phyloP scores from a whole-genome alignment of 805 yeast species.

The Isabelozyma rhagii region DNA sequence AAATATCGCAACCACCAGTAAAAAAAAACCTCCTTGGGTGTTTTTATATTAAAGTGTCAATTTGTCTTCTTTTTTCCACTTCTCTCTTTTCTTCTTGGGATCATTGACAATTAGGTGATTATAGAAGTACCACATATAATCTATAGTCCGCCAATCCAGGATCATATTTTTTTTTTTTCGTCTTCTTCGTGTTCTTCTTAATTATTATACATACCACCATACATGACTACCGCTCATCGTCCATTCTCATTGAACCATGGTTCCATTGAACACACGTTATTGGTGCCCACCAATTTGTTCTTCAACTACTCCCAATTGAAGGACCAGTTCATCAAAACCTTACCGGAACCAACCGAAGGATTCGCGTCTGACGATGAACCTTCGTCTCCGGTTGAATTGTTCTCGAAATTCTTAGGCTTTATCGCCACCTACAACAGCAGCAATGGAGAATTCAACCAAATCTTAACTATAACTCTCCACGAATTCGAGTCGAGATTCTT shows the following conservation, averaged over 20 bases:
- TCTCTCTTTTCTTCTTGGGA: neutral
- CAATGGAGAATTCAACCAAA: conserved; percentile 60
- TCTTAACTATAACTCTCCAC: conserved; percentile 62
- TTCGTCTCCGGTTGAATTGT: conserved; percentile 76
- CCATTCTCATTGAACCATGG: conserved; percentile 86
- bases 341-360: conserved; percentile 81
- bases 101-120: neutral
- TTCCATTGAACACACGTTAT: conserved; percentile 78
- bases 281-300: conserved; percentile 80
- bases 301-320: conserved; percentile 82
- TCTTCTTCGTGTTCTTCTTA: neutral
- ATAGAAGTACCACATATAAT: neutral
- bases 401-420: conserved; percentile 80
- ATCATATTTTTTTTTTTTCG: neutral
- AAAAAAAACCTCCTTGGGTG: neutral
- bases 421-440: conserved; percentile 49
- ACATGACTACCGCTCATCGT: conserved; percentile 41
- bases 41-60: neutral
- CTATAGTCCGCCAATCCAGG: no score
- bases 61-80: neutral
- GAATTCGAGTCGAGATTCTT: conserved; percentile 86
- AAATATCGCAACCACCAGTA: neutral
- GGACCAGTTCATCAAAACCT: conserved; percentile 74
- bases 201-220: neutral
- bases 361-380: conserved; percentile 88